Evolutionary conservation across 1,284 basidiomycete genomes (phyloP).

Genomic region (Cyathus olla): DNA sequence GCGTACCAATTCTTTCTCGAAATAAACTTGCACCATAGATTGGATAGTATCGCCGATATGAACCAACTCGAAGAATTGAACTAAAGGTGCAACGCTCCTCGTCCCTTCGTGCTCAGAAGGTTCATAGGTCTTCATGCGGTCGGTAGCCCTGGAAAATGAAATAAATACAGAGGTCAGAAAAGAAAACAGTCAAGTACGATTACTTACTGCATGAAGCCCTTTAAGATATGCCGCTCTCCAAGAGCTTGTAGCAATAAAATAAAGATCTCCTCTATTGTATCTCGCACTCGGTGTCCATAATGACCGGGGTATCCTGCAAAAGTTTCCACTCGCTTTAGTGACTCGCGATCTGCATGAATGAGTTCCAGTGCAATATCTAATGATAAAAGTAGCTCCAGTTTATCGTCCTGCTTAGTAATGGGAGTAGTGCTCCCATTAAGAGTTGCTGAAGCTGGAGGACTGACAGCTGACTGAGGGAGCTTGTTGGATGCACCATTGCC

Average conservation of each 20-base stretch:
- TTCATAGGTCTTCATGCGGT: conserved; percentile 89
- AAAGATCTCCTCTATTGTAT: conserved; percentile 94
- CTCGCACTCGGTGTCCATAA: conserved; percentile 84
- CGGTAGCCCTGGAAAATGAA: conserved; percentile 69
- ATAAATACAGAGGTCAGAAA: conserved; percentile 1
- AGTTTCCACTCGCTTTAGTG: conserved; percentile 91
- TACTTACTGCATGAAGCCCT: conserved; percentile 88
- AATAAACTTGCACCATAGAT: conserved; percentile 98
- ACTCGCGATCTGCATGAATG: conserved; percentile 92
- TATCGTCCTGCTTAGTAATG: conserved; percentile 78
- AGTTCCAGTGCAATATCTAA: conserved; percentile 93
- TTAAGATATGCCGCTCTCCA: conserved; percentile 83
- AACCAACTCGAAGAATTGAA: conserved; percentile 98
- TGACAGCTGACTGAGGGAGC: too few species aligned
- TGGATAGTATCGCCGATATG: conserved; percentile 98
- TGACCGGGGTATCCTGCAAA: conserved; percentile 89
- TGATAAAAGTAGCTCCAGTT: conserved; percentile 90
- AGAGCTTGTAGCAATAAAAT: conserved; percentile 86
- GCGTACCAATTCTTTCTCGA: conserved; percentile 91
- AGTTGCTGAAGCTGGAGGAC: too few species aligned
- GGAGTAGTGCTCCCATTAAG: background rate
- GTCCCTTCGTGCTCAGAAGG: conserved; percentile 86
- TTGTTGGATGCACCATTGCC: conserved; percentile 50
- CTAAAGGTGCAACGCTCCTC: conserved; percentile 87
- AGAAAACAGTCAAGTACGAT: background rate